A percentile compares a stretch with the other conserved stretches of the same genome.
Conservation (phyloP, 2,329 filamentous ascomycete species). For the Stemphylium beticola region DNA sequence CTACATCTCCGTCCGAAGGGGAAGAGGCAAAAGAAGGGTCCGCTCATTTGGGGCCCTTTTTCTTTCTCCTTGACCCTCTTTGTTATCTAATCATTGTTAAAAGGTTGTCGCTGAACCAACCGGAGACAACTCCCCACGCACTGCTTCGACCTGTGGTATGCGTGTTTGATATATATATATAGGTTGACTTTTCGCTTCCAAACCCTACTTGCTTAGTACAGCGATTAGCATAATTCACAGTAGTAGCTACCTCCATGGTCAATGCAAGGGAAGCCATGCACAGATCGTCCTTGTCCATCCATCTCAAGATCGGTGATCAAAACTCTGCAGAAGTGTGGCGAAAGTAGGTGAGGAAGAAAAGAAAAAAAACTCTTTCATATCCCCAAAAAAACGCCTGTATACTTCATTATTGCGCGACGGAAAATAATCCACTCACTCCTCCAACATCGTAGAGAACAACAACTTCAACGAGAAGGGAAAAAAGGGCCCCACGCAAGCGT, state of each 20-base stretch:
- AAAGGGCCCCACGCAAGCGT: conserved; percentile 1
- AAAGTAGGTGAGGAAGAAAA: background rate
- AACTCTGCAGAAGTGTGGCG: background rate
- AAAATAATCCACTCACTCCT: background rate
- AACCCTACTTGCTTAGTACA: background rate
- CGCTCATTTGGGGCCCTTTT: background rate
- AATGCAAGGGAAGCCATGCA: background rate
- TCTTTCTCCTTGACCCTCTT: background rate
- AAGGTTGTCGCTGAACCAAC: background rate
- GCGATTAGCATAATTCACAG: background rate
- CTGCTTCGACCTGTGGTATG: background rate
- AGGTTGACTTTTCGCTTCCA: background rate
- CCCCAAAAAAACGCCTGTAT: background rate
- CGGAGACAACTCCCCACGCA: conserved; percentile 7
- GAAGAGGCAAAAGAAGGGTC: background rate
- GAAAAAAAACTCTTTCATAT: background rate
- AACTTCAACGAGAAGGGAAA: background rate
- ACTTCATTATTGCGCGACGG: background rate
- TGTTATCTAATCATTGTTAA: too few relatives aligned
- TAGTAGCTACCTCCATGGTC: background rate
- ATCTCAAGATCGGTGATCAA: background rate
- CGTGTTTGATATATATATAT: background rate
- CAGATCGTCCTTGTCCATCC: background rate
- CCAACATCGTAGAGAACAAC: background rate
- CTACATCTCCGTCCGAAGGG: background rate